These are phyloP conservation scores for Hypoxylon sp. DNA, from an alignment of 2,329 filamentous ascomycete species.

Conservation along the genomic window DNA sequence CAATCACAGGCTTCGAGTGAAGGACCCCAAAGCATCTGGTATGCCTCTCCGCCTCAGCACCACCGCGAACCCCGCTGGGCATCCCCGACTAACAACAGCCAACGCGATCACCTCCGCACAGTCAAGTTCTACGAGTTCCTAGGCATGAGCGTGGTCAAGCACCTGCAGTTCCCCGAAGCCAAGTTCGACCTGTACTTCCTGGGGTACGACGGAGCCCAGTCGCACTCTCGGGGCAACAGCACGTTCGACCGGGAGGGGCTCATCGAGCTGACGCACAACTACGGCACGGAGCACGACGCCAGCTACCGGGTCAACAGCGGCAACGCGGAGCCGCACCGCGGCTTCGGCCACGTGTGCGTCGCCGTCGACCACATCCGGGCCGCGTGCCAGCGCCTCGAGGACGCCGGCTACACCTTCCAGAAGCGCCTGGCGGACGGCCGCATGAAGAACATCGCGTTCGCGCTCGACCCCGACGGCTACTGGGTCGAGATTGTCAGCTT, in stretches of 20 bases:
- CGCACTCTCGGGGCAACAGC: constrained; percentile 76
- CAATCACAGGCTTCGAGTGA: constrained; percentile 80
- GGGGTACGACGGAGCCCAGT: constrained; percentile 80
- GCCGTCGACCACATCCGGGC: constrained; percentile 85
- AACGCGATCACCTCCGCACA: constrained; percentile 39
- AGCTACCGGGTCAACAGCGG: constrained; percentile 85
- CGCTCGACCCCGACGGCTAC: constrained; percentile 85
- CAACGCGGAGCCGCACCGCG: constrained; percentile 86
- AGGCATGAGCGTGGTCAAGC: constrained; percentile 84
- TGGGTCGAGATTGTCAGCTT: constrained; percentile 86
- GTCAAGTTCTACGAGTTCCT: constrained; percentile 95
- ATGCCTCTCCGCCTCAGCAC: constrained; percentile 30
- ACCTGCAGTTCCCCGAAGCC: constrained; percentile 81
- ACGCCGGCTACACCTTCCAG: constrained; percentile 91
- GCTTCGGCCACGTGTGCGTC: constrained; percentile 88
- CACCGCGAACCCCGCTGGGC: constrained; percentile 26
- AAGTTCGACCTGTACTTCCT: constrained; percentile 98
- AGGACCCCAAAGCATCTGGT: constrained; percentile 86
- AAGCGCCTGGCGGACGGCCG: constrained; percentile 91
- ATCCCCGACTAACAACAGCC: not conserved
- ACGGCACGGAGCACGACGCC: constrained; percentile 87
- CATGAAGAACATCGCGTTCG: constrained; percentile 91
- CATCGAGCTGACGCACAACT: constrained; percentile 84
- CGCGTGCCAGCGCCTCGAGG: constrained; percentile 87
- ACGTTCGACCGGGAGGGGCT: constrained; percentile 86